A percentile compares a stretch with the other conserved stretches of the same genome.
These are phyloP conservation scores for Symbiodinium natans DNA, from an alignment of 73 alveolate species.

Conservation along the genomic window DNA sequence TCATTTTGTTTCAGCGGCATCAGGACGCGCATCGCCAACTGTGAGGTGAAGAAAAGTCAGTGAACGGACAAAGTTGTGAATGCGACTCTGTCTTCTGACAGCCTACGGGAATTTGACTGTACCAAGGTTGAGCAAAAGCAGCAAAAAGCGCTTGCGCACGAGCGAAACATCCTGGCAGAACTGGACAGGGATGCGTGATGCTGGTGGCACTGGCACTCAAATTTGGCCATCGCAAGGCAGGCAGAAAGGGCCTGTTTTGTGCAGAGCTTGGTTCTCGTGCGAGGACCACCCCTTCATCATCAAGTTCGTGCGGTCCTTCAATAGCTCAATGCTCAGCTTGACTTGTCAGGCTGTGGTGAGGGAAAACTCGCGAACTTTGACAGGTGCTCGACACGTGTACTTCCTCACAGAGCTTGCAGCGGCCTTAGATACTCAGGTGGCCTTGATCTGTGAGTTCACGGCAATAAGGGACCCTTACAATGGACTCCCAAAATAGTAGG, in stretches of 20 bases:
- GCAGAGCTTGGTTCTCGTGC: too few relatives aligned
- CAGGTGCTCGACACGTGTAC: constrained; percentile 74
- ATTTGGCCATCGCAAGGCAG: too few relatives aligned
- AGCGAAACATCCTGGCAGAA: constrained; percentile 64
- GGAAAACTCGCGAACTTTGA: background rate
- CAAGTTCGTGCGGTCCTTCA: constrained; percentile 86
- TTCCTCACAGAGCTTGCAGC: constrained; percentile 54
- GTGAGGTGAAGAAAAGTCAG: too few relatives aligned
- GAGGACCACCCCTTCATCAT: constrained; percentile 93
- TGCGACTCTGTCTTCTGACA: background rate
- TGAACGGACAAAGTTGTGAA: too few relatives aligned
- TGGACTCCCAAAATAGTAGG: too few relatives aligned
- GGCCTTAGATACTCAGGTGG: background rate
- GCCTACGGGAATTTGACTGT: background rate
- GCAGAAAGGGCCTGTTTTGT: too few relatives aligned
- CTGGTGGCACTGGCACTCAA: background rate
- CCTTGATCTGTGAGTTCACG: too few relatives aligned
- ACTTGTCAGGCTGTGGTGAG: background rate
- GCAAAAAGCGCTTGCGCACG: constrained; percentile 73
- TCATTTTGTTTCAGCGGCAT: background rate
- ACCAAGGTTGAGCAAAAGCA: constrained; percentile 72
- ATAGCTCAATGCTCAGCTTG: constrained; percentile 2
- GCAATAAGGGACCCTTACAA: too few relatives aligned
- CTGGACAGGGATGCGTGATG: too few relatives aligned
- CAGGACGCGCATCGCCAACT: too few relatives aligned